Base-by-base conservation (phyloP, 257 asterid species). In the Euphrasia confusa region DNA sequence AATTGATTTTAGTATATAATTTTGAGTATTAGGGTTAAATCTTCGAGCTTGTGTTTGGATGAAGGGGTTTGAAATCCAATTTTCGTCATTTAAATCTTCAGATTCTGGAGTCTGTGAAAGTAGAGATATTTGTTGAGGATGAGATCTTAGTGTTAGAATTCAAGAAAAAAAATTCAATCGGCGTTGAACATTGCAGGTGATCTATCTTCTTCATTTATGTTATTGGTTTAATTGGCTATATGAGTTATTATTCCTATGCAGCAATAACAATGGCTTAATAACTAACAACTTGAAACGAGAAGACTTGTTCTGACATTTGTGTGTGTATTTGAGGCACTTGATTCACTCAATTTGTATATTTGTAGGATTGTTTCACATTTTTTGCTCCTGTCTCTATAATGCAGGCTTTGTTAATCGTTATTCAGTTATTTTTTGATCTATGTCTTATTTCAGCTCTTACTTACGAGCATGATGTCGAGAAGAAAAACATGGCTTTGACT, bases 401-500 rank as follows among this genome's bases (percentile, higher is more conserved):
- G 56, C 48, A 14, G 56, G 39, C 33, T 59, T 4, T 18, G 9
- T 54, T 49, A 54, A 62, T 56, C 50, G 10, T 10, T 56, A 6
- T 18, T 13, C 47, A 30, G 15, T 54, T 18, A 15, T 18, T 42
- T 45, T 55, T 9, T 61, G 65, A 13, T 47, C 54, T 13, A 61
- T 74, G 33, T 5, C 33, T 30, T 1, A 57, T 47, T 74, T 53
- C 81, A 90, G 98, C 81, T 74, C 86, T 33, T 88, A 90, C 86
- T 33, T 88, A 90, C 21, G 85, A 83, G 72, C 92, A 90, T 68
- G 78, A 87, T 63, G 97, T 91, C 49, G 94, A 76, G 82, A 87
- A 77, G 75, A 90, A 81, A 83, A 90, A 87, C 68, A 90, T 90
- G 95, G 97, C 95, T 63, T 95, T 90, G 40, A 90, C 97, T 1